Evolutionary conservation across 2,329 filamentous ascomycete species (phyloP).

Genomic region (Aspergillus sp.): DNA sequence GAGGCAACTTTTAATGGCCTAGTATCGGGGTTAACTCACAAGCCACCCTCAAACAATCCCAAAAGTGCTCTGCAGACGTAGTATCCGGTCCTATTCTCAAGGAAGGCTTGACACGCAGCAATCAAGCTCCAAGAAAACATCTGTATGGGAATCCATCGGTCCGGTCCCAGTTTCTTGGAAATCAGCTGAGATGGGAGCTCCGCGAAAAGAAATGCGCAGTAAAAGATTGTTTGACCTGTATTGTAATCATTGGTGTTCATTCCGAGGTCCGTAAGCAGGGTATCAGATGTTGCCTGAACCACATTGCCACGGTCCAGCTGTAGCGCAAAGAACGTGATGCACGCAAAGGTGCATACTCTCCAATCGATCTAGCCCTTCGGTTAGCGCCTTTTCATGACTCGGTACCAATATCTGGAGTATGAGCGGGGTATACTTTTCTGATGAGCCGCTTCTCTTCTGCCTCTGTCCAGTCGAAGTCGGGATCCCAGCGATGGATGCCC

Average conservation of each 20-base stretch:
- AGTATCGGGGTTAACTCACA: slow-evolving; percentile 50
- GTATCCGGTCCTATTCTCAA: slow-evolving; percentile 46
- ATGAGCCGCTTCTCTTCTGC: slow-evolving; percentile 45
- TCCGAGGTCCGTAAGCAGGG: slow-evolving; percentile 52
- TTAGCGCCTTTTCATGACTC: not conserved
- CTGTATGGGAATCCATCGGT: slow-evolving; percentile 61
- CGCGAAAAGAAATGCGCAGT: slow-evolving; percentile 40
- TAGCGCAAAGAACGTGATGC: slow-evolving; percentile 63
- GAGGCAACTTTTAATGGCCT: slow-evolving; percentile 25
- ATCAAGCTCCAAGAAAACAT: slow-evolving; percentile 59
- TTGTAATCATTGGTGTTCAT: slow-evolving; percentile 52
- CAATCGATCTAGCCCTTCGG: slow-evolving; percentile 39
- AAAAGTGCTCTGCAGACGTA: slow-evolving; percentile 48
- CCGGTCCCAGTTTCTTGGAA: slow-evolving; percentile 58
- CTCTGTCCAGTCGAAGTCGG: slow-evolving; percentile 45
- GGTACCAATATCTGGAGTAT: not conserved
- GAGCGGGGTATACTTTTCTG: slow-evolving; percentile 31
- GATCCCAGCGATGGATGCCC: slow-evolving; percentile 51
- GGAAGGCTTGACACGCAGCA: slow-evolving; percentile 51
- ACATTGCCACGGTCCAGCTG: slow-evolving; percentile 66
- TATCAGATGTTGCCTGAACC: slow-evolving; percentile 60
- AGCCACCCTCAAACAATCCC: slow-evolving; percentile 55
- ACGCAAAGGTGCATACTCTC: slow-evolving; percentile 46
- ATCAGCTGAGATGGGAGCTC: slow-evolving; percentile 64
- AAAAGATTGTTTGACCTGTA: slow-evolving; percentile 44